Percentiles rank a stretch among this genome's conserved stretches.
Conservation (phyloP, 2,329 filamentous ascomycete genomes). For the Fusarium bulbicola region DNA sequence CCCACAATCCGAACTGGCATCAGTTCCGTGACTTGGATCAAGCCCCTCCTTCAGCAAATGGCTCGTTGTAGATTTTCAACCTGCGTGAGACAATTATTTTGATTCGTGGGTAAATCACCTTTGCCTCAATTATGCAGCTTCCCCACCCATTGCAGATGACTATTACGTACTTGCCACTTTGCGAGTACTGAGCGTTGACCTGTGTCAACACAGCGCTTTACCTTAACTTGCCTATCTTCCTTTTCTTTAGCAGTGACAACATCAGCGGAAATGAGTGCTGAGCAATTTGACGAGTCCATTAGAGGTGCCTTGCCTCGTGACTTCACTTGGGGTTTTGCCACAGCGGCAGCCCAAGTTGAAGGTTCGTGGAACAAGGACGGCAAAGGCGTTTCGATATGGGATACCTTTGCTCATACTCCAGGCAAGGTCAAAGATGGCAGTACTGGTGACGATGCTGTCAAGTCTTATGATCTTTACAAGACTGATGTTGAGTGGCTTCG, state of each 20-base stretch:
- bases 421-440: constrained; percentile 52
- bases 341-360: constrained; percentile 53
- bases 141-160: neutral
- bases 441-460: constrained; percentile 50
- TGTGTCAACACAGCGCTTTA: neutral
- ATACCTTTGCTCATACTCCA: constrained; percentile 50
- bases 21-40: neutral
- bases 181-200: no score
- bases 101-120: neutral
- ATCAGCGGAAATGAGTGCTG: neutral
- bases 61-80: neutral
- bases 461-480: constrained; percentile 53
- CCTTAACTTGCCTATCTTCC: neutral
- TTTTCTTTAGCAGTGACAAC: neutral
- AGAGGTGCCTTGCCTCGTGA: constrained; percentile 13
- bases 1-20: neutral
- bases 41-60: neutral
- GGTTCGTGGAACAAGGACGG: constrained; percentile 54
- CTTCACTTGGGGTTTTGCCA: constrained; percentile 51
- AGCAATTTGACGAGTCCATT: constrained; percentile 16
- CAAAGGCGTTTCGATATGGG: constrained; percentile 54
- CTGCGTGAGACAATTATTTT: accelerated
- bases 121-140: neutral
- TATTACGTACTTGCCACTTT: no score
- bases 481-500: constrained; percentile 66